A percentile compares a stretch with the other conserved stretches of the same genome.
Evolutionary conservation across 2,329 filamentous ascomycete species (phyloP).

Genomic region (Diaporthe amygdali): DNA sequence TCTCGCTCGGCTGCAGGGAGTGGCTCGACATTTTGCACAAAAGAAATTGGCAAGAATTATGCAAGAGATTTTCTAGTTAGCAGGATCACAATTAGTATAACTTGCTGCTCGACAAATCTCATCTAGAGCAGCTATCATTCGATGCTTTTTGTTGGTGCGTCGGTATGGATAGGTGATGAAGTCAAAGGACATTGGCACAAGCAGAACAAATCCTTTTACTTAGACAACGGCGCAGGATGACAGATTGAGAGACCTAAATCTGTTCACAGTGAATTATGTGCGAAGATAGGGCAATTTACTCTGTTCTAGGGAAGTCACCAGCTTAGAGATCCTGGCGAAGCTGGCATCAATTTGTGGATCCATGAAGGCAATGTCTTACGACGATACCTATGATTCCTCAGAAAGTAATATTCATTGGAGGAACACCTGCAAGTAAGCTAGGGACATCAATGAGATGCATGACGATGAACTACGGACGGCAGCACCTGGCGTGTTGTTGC

Average conservation of each 20-base stretch:
- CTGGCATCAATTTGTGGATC: not conserved
- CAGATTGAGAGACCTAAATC: too few relatives aligned
- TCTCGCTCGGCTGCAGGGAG: not conserved
- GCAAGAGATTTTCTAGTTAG: not conserved
- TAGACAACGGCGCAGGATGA: not conserved
- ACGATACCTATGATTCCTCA: not conserved
- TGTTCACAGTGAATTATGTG: not conserved
- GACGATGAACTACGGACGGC: too few relatives aligned
- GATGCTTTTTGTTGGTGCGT: not conserved
- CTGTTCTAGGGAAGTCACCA: not conserved
- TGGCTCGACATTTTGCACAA: not conserved
- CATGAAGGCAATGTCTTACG: not conserved
- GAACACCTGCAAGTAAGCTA: too few relatives aligned
- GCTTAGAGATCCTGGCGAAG: not conserved
- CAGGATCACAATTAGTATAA: too few relatives aligned
- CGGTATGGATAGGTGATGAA: not conserved
- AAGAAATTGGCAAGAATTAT: constrained; percentile 30
- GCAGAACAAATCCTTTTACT: not conserved
- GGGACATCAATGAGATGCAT: not conserved
- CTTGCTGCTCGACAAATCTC: too few relatives aligned
- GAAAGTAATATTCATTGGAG: too few relatives aligned
- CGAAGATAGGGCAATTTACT: not conserved
- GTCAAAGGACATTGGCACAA: not conserved
- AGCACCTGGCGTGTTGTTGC: not conserved
- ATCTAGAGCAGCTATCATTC: not conserved